A percentile compares a stretch with the other conserved stretches of the same genome.
These are phyloP conservation scores for Aspergillus arachidicola DNA, from an alignment of 2,329 filamentous ascomycete species.

Conservation along the genomic window DNA sequence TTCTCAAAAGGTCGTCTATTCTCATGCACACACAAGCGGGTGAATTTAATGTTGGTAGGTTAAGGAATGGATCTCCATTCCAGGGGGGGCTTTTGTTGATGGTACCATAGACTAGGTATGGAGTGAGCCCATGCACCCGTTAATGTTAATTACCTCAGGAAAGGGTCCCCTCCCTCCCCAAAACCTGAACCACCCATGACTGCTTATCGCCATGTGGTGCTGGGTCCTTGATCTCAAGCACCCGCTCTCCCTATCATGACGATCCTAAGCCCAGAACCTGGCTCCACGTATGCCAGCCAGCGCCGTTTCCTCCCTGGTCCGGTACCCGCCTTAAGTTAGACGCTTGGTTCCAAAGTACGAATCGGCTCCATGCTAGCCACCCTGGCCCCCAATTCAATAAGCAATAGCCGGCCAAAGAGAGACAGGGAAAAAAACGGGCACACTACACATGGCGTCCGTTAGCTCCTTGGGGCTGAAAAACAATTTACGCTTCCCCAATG, in stretches of 20 bases:
- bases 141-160: not conserved
- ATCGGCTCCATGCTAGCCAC: constrained; percentile 14
- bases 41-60: not conserved
- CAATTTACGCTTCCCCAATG: constrained; percentile 14
- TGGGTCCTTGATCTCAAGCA: constrained; percentile 20
- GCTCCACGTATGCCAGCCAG: constrained; percentile 20
- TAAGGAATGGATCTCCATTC: not conserved
- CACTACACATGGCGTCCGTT: constrained; percentile 14
- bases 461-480: constrained; percentile 24
- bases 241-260: constrained; percentile 17
- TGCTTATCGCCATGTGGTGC: constrained; percentile 28
- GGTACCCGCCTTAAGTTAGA: constrained; percentile 9
- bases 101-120: not conserved
- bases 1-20: not conserved
- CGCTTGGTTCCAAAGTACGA: constrained; percentile 14
- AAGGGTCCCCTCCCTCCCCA: not conserved
- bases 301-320: constrained; percentile 10
- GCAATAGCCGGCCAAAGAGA: constrained; percentile 6
- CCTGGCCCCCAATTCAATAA: constrained; percentile 20
- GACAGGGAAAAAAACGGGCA: constrained; percentile 6
- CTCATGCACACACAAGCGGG: not conserved
- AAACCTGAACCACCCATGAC: constrained; percentile 12
- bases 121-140: not conserved
- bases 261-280: constrained; percentile 18
- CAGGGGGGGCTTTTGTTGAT: not conserved